Evolutionary conservation across 2,329 filamentous ascomycete species (phyloP).

Genomic region (Phialemonium atrogriseum): DNA sequence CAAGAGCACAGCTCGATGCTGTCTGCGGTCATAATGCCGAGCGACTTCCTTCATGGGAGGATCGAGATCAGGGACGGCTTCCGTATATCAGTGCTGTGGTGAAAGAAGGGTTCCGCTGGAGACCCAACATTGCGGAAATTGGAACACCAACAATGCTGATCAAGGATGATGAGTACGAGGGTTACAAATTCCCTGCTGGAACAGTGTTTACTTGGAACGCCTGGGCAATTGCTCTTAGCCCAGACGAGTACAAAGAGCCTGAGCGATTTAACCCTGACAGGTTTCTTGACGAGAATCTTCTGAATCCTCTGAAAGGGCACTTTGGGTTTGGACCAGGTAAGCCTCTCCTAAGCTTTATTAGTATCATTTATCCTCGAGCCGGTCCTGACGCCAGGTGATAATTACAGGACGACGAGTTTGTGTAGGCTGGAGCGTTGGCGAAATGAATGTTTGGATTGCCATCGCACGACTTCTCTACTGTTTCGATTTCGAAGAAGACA

Average conservation of each 20-base stretch:
- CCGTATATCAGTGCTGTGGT: constrained; percentile 33
- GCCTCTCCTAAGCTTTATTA: no score
- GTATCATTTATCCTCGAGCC: no score
- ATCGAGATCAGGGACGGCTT: constrained; percentile 29
- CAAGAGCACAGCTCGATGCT: constrained; percentile 33
- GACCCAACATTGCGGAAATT: constrained; percentile 27
- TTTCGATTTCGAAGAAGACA: constrained; percentile 16
- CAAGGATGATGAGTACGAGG: constrained; percentile 36
- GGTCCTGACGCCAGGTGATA: no score
- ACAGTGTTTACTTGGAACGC: constrained; percentile 22
- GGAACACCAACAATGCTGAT: constrained; percentile 27
- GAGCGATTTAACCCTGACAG: not conserved
- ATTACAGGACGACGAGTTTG: constrained; percentile 18
- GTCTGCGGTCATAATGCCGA: constrained; percentile 22
- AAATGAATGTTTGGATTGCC: constrained; percentile 20
- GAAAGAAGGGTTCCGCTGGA: constrained; percentile 38
- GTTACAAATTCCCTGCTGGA: constrained; percentile 33
- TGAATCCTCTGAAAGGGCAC: constrained; percentile 19
- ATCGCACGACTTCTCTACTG: constrained; percentile 19
- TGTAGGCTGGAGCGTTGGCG: constrained; percentile 22
- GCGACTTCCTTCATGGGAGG: constrained; percentile 28
- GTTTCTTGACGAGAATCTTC: not conserved
- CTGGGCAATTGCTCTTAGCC: not conserved
- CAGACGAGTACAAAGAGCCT: constrained; percentile 1
- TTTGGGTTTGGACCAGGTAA: constrained; percentile 24